Evolutionary conservation across 441 rosid genomes (phyloP), one percentile per base, ranked within the genome.

Genomic region (Euphorbia celastroides): DNA sequence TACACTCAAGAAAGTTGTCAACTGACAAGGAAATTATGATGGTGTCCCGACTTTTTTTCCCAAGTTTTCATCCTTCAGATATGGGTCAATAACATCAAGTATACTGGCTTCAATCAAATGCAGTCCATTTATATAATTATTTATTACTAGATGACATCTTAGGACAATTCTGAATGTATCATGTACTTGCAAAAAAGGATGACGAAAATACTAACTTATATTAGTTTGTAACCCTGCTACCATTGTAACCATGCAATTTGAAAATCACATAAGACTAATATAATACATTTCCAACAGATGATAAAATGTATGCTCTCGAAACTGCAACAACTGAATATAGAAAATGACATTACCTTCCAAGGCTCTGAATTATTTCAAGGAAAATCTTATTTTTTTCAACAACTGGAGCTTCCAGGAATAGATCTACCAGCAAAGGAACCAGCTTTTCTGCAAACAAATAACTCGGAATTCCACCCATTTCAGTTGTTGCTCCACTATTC

Each of bases 321-420:
- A 63, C 57, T 31, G 27, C 58, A 57, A 17, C 60, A 13, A 58
- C 56, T 60, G 20, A 67, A 67, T 51, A 44, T 8, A 44, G 57
- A 66, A 28, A 64, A 68, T 44, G 64, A 69, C 32, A 36, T 71
- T 86, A 94, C 99, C 99, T 88, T 78, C 87, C 89, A 68, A 95
- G 88, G 74, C 79, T 83, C 65, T 87, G 97, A 76, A 95, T 84
- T 78, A 92, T 75, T 86, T 95, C 99, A 1, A 92, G 89, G 68
- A 85, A 84, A 63, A 88, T 67, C 28, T 79, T 90, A 77, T 84
- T 81, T 74, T 87, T 88, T 77, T 92, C 95, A 52, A 79, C 77
- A 11, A 79, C 75, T 57, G 99, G 89, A 66, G 98, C 90, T 69
- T 72, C 82, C 69, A 86, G 81, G 66, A 86, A 76, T 69, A 95